These are phyloP conservation scores for Phytopythium boreale DNA, from an alignment of 352 stramenopile genomes.

Conservation along the genomic window DNA sequence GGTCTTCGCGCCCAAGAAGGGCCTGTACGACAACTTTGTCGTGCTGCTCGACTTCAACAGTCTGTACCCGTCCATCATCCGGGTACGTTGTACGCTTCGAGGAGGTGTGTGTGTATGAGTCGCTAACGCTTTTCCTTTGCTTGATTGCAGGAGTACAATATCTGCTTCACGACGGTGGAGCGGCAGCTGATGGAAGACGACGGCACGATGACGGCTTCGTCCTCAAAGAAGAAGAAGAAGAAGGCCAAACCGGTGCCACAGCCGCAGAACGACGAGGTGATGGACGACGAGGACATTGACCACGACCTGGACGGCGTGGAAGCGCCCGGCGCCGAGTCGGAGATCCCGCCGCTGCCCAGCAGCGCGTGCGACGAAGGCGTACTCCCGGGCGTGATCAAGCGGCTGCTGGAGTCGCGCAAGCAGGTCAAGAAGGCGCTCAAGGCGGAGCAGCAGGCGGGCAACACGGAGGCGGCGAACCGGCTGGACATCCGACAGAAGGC, in stretches of 20 bases:
- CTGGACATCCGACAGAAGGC: slow-evolving; percentile 99
- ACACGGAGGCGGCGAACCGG: slow-evolving; percentile 80
- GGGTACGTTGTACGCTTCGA: slow-evolving; percentile 1
- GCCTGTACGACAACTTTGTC: slow-evolving; percentile 99
- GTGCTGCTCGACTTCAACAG: slow-evolving; percentile 99
- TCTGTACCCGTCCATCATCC: slow-evolving; percentile 99
- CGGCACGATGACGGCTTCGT: slow-evolving; percentile 13
- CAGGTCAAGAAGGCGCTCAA: slow-evolving; percentile 98
- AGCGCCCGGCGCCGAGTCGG: slow-evolving; percentile 59
- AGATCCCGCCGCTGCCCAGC: slow-evolving; percentile 82
- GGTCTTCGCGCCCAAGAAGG: slow-evolving; percentile 99
- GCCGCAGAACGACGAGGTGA: slow-evolving; percentile 62
- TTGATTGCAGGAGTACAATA: slow-evolving; percentile 24
- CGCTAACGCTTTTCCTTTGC: too few relatives aligned
- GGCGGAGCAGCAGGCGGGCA: slow-evolving; percentile 87
- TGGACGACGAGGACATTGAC: slow-evolving; percentile 80
- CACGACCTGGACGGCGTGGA: slow-evolving; percentile 60
- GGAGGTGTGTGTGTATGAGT: too few relatives aligned
- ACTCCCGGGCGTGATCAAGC: slow-evolving; percentile 97
- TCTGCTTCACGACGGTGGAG: slow-evolving; percentile 7
- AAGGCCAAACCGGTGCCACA: slow-evolving; percentile 50
- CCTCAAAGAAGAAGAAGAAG: slow-evolving; percentile 49
- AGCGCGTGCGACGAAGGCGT: slow-evolving; percentile 86
- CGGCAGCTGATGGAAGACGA: slow-evolving; percentile 52
- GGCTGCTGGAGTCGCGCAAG: slow-evolving; percentile 95